Conservation (phyloP, 2,329 filamentous ascomycete genomes). For the Beauveria australis region DNA sequence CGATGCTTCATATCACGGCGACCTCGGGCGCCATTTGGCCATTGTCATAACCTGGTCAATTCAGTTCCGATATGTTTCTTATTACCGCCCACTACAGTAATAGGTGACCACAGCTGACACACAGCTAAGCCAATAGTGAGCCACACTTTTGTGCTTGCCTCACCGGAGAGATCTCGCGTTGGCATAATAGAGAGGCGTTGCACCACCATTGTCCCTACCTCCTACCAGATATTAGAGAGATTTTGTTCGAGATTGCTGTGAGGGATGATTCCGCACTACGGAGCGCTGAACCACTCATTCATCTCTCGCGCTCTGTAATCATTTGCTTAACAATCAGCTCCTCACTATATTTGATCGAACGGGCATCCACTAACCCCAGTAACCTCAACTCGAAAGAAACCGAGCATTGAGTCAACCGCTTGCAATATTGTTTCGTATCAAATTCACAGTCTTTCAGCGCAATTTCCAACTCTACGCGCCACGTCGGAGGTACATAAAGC, state of each 20-base stretch:
- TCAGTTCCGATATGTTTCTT: neutral
- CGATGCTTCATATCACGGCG: too few species aligned
- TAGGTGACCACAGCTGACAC: neutral
- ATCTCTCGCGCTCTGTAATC: neutral
- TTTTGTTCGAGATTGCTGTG: too few species aligned
- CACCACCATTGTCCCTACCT: neutral
- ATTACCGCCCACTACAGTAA: neutral
- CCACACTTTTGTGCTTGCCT: neutral
- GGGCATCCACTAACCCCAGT: neutral
- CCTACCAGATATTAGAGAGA: too few species aligned
- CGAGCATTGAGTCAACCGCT: neutral
- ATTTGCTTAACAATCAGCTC: conserved; percentile 1
- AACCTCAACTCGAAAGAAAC: neutral
- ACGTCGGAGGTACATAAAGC: conserved; percentile 8
- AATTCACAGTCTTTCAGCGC: neutral
- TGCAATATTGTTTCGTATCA: neutral
- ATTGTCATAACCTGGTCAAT: neutral
- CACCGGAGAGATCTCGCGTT: neutral
- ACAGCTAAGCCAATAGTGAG: neutral
- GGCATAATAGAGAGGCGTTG: neutral
- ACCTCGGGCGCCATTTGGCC: neutral
- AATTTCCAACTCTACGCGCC: neutral
- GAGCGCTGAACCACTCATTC: neutral
- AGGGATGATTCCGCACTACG: too few species aligned
- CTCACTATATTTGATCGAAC: neutral